These are phyloP conservation scores for Micromonas commoda DNA, from an alignment of 139 green algal genomes.

Conservation along the genomic window DNA sequence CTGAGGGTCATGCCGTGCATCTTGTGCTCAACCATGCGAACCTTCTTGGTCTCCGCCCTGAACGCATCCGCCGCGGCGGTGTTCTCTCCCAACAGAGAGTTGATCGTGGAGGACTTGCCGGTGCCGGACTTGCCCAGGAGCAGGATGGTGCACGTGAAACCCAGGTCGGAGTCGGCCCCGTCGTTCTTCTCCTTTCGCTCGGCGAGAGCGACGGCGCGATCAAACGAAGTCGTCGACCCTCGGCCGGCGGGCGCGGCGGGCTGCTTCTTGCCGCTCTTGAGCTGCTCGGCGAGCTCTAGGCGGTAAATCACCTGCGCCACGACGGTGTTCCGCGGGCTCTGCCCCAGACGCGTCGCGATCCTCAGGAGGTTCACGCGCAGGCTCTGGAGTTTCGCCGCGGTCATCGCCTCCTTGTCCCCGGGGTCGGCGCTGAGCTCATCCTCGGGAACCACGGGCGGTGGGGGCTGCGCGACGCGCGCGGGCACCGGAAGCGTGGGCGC, in stretches of 20 bases:
- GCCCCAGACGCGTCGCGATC: slow-evolving; percentile 48
- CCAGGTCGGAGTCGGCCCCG: slow-evolving; percentile 37
- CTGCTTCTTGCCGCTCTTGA: slow-evolving; percentile 32
- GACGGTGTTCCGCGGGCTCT: slow-evolving; percentile 40
- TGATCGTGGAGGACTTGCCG: slow-evolving; percentile 66
- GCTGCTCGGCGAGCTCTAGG: slow-evolving; percentile 69
- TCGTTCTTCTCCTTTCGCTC: slow-evolving; percentile 26
- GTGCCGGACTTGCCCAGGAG: slow-evolving; percentile 62
- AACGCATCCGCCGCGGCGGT: slow-evolving; percentile 29
- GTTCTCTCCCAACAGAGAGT: slow-evolving; percentile 50
- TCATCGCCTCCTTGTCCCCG: slow-evolving; percentile 1
- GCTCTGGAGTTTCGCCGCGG: slow-evolving; percentile 39
- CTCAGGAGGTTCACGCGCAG: slow-evolving; percentile 58
- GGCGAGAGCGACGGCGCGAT: slow-evolving; percentile 33
- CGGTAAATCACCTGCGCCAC: slow-evolving; percentile 62
- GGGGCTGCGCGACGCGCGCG: background rate
- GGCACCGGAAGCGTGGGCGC: background rate
- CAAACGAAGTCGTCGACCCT: slow-evolving; percentile 27
- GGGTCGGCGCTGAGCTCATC: background rate
- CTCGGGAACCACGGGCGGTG: background rate
- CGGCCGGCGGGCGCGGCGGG: background rate
- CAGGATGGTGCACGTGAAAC: slow-evolving; percentile 58
- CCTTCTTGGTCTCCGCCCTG: slow-evolving; percentile 39
- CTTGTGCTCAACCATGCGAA: slow-evolving; percentile 44
- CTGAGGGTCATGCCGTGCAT: slow-evolving; percentile 55